Conservation (phyloP, 805 yeast species). For the Suhomyces faveliae region DNA sequence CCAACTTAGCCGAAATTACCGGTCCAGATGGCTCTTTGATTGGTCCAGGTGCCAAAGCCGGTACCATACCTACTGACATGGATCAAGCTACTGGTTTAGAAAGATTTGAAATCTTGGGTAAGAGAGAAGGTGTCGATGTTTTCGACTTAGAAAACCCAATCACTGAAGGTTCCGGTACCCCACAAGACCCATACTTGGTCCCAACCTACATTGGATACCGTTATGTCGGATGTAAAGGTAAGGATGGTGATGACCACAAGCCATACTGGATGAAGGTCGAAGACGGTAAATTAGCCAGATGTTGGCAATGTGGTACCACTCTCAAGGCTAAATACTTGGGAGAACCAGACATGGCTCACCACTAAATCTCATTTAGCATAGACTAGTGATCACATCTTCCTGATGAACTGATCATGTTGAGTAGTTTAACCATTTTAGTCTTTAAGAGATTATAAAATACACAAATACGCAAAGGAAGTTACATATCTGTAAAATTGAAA, state of each 20-base stretch:
- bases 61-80: slow-evolving; percentile 85
- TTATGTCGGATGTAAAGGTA: slow-evolving; percentile 96
- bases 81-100: slow-evolving; percentile 99
- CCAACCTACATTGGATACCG: slow-evolving; percentile 91
- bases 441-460: not conserved
- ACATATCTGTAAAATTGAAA: too few relatives aligned
- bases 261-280: slow-evolving; percentile 92
- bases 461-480: not conserved
- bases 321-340: slow-evolving; percentile 88
- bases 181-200: slow-evolving; percentile 82
- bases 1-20: slow-evolving; percentile 69
- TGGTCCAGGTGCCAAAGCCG: slow-evolving; percentile 87
- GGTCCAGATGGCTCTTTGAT: slow-evolving; percentile 71
- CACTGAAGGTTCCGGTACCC: slow-evolving; percentile 85
- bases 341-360: slow-evolving; percentile 65
- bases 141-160: slow-evolving; percentile 88
- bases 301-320: slow-evolving; percentile 98
- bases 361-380: not conserved
- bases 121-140: slow-evolving; percentile 91
- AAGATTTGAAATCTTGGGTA: slow-evolving; percentile 92
- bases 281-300: slow-evolving; percentile 79
- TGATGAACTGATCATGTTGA: not conserved
- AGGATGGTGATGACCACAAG: slow-evolving; percentile 82
- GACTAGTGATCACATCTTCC: not conserved
- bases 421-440: not conserved